phyloP scores from a whole-genome alignment of 2,329 filamentous ascomycete species.

The Metarhizium guizhouense region DNA sequence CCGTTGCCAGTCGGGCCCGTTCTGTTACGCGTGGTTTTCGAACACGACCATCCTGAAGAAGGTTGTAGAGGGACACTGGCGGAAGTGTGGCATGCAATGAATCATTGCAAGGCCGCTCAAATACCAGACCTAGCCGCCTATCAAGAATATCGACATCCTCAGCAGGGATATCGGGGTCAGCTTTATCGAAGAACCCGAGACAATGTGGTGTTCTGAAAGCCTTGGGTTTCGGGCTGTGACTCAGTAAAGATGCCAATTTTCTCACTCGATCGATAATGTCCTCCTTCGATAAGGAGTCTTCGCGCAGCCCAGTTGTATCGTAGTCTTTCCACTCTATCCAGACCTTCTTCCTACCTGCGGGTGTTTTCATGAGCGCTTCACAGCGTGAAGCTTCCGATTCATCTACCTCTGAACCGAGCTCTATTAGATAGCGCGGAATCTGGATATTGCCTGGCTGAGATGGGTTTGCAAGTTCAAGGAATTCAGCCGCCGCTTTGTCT shows the following conservation, averaged over 20 bases:
- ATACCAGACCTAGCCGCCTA: slow-evolving; percentile 42
- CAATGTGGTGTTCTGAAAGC: slow-evolving; percentile 42
- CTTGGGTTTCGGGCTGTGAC: slow-evolving; percentile 37
- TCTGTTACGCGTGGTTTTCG: slow-evolving; percentile 41
- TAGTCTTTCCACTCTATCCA: slow-evolving; percentile 46
- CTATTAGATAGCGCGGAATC: slow-evolving; percentile 25
- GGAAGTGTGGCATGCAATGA: slow-evolving; percentile 24
- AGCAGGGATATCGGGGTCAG: slow-evolving; percentile 19
- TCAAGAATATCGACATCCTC: slow-evolving; percentile 33
- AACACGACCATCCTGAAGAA: slow-evolving; percentile 27
- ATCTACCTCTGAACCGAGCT: slow-evolving; percentile 22
- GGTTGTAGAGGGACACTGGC: slow-evolving; percentile 37
- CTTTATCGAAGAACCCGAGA: slow-evolving; percentile 40
- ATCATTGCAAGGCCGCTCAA: slow-evolving; percentile 35
- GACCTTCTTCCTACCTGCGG: slow-evolving; percentile 27
- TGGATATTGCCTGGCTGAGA: slow-evolving; percentile 22
- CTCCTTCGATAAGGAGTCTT: slow-evolving; percentile 29
- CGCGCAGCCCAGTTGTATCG: slow-evolving; percentile 23
- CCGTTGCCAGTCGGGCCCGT: slow-evolving; percentile 40
- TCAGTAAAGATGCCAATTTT: slow-evolving; percentile 38
- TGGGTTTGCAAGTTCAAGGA: slow-evolving; percentile 29
- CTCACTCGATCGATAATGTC: slow-evolving; percentile 34
- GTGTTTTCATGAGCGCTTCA: slow-evolving; percentile 28
- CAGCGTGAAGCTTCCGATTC: slow-evolving; percentile 27
- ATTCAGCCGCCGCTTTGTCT: slow-evolving; percentile 28